Base-by-base conservation (phyloP, 352 stramenopile genomes). In the Globisporangium polare region DNA sequence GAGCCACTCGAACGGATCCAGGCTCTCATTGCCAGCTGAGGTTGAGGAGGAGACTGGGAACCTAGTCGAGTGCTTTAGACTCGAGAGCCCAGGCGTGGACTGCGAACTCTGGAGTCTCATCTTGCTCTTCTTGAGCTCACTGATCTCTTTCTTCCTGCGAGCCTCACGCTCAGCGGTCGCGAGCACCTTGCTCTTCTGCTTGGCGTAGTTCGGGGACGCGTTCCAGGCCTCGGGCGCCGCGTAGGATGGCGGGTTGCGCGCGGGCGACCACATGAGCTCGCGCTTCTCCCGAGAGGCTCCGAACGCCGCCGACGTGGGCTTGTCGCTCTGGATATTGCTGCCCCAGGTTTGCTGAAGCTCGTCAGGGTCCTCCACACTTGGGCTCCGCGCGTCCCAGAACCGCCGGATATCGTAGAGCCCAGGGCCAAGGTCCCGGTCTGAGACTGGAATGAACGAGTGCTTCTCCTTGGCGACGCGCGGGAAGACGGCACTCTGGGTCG, bases 1-100 rank as follows among this genome's bases (percentile, higher is more conserved):
- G 2, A 89, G 54, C 81, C 81, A 90, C 20, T 79, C 81, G 49
- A 90, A 86, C 22, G 80, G 74, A 37, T 91, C 78, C 20, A 68
- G 39, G 2, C 62, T 56, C 2, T 54, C 45, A 31, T 29, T 42
- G 26, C 12, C 52, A 22, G 6, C 13, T 33, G 41, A 37, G 8
- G 6, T 13, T 8, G 4, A 47, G 22, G 42, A 22, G 1, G 35
- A 6, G 10, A 24, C 15, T 61, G 50, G 39, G 20, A 39, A 37
- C 27, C 5, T 60, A 33, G 2, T 33, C 17, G 58, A 13, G 46
- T 42, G 24, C 41, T 54, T 49, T 15, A 63, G 26, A 8, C 46
- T 51, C 6, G 26, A 43, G 33, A 63, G 22, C 15, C 33, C 47
- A 31, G 58, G 47, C 3, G 58, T 41, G 5, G 46, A 57, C 8